Evolutionary conservation across 2,329 filamentous ascomycete genomes (phyloP).

Genomic region (Talaromyces sp.): DNA sequence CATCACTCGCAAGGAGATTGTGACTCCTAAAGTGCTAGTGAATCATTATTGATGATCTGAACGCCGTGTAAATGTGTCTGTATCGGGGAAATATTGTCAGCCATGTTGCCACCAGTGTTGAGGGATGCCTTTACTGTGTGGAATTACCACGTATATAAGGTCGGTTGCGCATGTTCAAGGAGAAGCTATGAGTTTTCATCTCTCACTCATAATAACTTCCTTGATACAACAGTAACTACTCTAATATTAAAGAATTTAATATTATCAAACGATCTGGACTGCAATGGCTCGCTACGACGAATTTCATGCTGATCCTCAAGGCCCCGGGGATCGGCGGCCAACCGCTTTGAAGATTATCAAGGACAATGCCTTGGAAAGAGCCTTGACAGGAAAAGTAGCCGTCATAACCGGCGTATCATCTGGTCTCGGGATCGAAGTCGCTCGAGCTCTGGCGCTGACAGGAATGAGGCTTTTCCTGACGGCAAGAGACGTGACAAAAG

Average conservation of each 20-base stretch:
- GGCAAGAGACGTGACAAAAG: not conserved
- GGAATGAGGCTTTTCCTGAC: conserved; percentile 8
- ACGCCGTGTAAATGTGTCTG: not conserved
- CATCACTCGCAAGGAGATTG: not conserved
- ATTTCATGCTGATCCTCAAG: conserved; percentile 1
- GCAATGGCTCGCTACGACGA: conserved; percentile 2
- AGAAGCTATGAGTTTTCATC: not conserved
- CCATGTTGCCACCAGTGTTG: not conserved
- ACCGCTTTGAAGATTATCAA: conserved; percentile 7
- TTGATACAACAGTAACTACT: not conserved
- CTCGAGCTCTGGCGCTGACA: conserved; percentile 1
- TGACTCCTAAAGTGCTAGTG: too few relatives aligned
- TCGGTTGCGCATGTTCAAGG: not conserved
- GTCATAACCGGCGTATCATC: conserved; percentile 4
- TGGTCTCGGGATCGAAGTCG: conserved; percentile 5
- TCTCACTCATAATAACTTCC: not conserved
- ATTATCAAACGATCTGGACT: not conserved
- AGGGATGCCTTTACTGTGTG: not conserved
- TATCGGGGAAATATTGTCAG: not conserved
- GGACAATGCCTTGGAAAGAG: not conserved
- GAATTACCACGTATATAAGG: not conserved
- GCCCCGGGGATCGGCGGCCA: conserved; percentile 7
- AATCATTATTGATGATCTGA: not conserved
- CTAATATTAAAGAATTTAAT: not conserved
- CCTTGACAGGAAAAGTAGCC: not conserved